These are phyloP conservation scores for Aspergillus transmontanensis DNA, from an alignment of 2,329 filamentous ascomycete genomes.

Conservation along the genomic window DNA sequence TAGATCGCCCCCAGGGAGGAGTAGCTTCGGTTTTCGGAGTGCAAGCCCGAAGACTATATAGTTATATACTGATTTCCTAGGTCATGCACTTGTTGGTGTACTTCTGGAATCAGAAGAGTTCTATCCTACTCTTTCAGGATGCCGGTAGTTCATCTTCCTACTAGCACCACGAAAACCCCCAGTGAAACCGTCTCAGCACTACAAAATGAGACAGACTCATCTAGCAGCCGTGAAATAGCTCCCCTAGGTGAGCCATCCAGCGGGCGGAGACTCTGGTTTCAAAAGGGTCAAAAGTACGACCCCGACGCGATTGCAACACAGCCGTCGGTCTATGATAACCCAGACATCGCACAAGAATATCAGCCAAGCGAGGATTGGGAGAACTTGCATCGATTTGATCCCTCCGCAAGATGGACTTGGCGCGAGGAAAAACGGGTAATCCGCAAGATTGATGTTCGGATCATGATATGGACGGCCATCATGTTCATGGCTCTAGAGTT, in stretches of 20 bases:
- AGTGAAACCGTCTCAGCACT: background rate
- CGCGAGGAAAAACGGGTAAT: slow-evolving; percentile 10
- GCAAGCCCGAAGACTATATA: background rate
- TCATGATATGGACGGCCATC: slow-evolving; percentile 15
- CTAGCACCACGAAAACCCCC: background rate
- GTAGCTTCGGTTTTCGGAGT: background rate
- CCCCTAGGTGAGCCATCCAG: slow-evolving; percentile 22
- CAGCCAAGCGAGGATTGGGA: slow-evolving; percentile 33
- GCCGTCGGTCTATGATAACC: slow-evolving; percentile 50
- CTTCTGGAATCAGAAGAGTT: background rate
- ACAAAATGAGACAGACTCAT: background rate
- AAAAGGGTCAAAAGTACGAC: slow-evolving; percentile 22
- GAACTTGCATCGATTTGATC: slow-evolving; percentile 18
- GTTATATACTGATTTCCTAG: background rate
- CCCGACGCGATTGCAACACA: slow-evolving; percentile 37
- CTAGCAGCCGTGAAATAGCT: background rate
- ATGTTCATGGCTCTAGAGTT: slow-evolving; percentile 49
- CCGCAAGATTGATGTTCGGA: slow-evolving; percentile 14
- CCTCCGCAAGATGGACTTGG: slow-evolving; percentile 15
- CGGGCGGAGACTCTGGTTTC: slow-evolving; percentile 34
- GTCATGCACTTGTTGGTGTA: background rate
- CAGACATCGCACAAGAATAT: slow-evolving; percentile 39
- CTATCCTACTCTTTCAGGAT: background rate
- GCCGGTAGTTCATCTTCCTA: background rate
- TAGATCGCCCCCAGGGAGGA: background rate